phyloP scores from a whole-genome alignment of 2,329 filamentous ascomycete genomes.

The Fusarium coffeatum region DNA sequence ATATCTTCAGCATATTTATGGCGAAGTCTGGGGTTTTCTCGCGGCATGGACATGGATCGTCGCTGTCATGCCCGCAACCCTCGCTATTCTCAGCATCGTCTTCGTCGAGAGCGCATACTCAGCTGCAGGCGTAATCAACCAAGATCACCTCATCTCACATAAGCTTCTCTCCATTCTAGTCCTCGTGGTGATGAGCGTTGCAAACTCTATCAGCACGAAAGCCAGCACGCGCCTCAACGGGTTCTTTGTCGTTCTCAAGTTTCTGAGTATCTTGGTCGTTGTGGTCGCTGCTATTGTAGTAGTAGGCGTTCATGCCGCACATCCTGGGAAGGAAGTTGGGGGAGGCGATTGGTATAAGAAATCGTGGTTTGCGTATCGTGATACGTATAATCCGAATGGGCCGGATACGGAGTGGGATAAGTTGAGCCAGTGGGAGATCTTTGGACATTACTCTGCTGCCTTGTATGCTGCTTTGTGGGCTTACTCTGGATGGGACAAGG shows the following conservation, averaged over 20 bases:
- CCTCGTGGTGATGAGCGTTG: slow-evolving; percentile 59
- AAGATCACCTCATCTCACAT: slow-evolving; percentile 57
- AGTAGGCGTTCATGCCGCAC: slow-evolving; percentile 53
- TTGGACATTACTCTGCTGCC: slow-evolving; percentile 70
- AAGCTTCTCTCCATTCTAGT: slow-evolving; percentile 64
- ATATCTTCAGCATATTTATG: slow-evolving; percentile 70
- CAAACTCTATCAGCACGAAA: slow-evolving; percentile 67
- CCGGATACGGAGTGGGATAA: slow-evolving; percentile 60
- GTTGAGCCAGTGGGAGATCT: slow-evolving; percentile 66
- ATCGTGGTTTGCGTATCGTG: slow-evolving; percentile 66
- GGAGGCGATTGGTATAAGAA: slow-evolving; percentile 64
- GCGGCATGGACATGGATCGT: slow-evolving; percentile 75
- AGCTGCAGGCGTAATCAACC: slow-evolving; percentile 59
- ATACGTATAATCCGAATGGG: slow-evolving; percentile 63
- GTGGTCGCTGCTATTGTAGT: slow-evolving; percentile 63
- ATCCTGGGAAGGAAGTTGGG: slow-evolving; percentile 55
- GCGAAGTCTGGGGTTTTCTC: slow-evolving; percentile 70
- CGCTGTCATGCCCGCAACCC: slow-evolving; percentile 71
- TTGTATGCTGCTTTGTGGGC: slow-evolving; percentile 73
- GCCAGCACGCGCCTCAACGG: slow-evolving; percentile 66
- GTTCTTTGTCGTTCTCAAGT: slow-evolving; percentile 67
- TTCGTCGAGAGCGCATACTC: slow-evolving; percentile 71
- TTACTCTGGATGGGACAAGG: slow-evolving; percentile 75
- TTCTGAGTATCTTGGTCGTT: slow-evolving; percentile 60
- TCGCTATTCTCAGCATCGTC: slow-evolving; percentile 73